Base-by-base conservation (phyloP, 2,329 filamentous ascomycete genomes). In the Monilinia polystroma region DNA sequence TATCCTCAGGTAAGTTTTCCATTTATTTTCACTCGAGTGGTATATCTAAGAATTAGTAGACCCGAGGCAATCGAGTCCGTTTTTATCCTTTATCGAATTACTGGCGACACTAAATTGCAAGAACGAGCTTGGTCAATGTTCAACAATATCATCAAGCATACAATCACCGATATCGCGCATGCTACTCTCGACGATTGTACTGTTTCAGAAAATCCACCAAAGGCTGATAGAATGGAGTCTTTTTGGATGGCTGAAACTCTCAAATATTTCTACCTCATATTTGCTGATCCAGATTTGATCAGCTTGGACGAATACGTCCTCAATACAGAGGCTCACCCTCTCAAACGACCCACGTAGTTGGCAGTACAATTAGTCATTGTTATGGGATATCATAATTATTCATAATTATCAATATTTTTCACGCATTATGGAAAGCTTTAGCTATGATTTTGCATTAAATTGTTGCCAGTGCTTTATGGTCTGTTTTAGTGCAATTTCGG, bases 31-130 rank as follows among this genome's bases (percentile, higher is more conserved):
- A 14, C 35, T 2, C 4, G 3, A 10, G 18, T 41, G 3, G 32
- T 45, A 10, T 5, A 7, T 63, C 64, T 45, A 68, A 35, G 35
- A 35, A 23, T 16, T 2, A 49, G 45, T 14, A 70, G 84, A 75
- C 87, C 87, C 11, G 87, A 89, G 76, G 87, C 86, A 5, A 88
- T 89, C 62, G 87, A 90, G 75, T 87, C 85, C 5, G 84, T 90
- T 11, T 90, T 87, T 77, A 84, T 88, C 74, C 84, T 90, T 80
- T 75, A 75, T 58, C 74, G 74, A 2, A 67, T 76, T 3, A 75
- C 74, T 20, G 74, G 70, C 1, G 71, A 74, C 49, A 58, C 64
- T 29, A 59, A 70, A 8, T 73, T 78, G 57, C 78, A 78, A 59
- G 80, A 82, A 45, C 75, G 76, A 1, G 81, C 79, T 1, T 83